phyloP scores from a whole-genome alignment of 202 grass and related monocot species.

The Schoenoplectus triqueter region DNA sequence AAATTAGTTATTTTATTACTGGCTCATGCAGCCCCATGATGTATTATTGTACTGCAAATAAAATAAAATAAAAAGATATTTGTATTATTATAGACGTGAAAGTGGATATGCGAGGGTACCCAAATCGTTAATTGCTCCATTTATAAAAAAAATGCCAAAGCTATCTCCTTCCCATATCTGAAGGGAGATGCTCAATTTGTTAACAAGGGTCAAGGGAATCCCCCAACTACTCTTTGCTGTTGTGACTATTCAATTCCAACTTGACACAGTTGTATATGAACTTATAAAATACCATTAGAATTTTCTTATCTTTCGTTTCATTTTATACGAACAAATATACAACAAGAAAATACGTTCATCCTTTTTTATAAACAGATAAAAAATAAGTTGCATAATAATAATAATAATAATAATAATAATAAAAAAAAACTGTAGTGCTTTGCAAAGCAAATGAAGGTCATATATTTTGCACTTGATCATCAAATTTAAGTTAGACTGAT shows the following conservation, averaged over 20 bases:
- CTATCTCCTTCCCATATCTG: neutral
- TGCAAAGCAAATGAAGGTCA: too few species aligned
- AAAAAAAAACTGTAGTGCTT: too few species aligned
- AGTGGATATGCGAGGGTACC: neutral
- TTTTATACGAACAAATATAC: constrained; percentile 8
- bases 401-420: too few species aligned
- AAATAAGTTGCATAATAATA: too few species aligned
- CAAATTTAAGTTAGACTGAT: too few species aligned
- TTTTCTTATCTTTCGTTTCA: neutral
- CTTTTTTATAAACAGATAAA: too few species aligned
- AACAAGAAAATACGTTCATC: neutral
- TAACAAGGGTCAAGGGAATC: neutral
- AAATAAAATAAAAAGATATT: neutral
- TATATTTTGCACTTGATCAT: too few species aligned
- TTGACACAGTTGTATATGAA: neutral
- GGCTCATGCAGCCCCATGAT: too few species aligned
- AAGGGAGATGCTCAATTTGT: constrained; percentile 19
- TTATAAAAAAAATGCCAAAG: neutral
- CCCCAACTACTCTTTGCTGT: constrained; percentile 6
- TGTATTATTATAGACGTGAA: neutral
- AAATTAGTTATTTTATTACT: too few species aligned
- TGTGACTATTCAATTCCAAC: constrained; percentile 10
- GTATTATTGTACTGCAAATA: neutral
- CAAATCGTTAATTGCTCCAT: neutral
- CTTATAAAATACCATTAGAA: neutral